Evolutionary conservation across 257 asterid genomes (phyloP).

Genomic region (Petunia axillaris): DNA sequence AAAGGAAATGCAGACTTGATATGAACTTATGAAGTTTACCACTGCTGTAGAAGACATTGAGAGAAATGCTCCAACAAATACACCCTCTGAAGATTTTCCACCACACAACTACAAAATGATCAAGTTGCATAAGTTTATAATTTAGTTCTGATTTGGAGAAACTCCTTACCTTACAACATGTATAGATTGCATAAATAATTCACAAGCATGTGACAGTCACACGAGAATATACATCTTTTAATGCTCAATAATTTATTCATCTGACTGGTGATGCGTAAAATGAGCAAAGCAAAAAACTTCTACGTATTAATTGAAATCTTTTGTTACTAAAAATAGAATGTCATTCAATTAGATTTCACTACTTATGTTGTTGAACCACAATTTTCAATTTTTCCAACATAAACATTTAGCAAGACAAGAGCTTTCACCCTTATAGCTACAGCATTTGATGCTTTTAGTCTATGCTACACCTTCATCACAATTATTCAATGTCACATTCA

Average conservation of each 20-base stretch:
- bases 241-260: conserved; percentile 15
- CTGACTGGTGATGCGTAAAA: neutral
- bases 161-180: neutral
- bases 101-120: conserved; percentile 81
- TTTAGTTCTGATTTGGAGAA: conserved; percentile 18
- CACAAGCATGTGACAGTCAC: neutral
- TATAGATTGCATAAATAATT: neutral
- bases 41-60: conserved; percentile 99
- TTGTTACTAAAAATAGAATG: neutral
- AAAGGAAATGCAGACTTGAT: neutral
- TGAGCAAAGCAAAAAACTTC: neutral
- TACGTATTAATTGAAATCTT: neutral
- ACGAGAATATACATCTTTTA: neutral
- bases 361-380: neutral
- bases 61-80: conserved; percentile 91
- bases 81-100: conserved; percentile 93
- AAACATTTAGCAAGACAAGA: neutral
- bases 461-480: neutral
- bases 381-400: neutral
- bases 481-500: neutral
- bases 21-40: conserved; percentile 50
- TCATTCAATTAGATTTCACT: neutral
- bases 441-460: neutral
- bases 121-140: conserved; percentile 28
- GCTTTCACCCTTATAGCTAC: neutral